phyloP scores from a whole-genome alignment of 345 rosid species.

The Pugionium dolabratum region DNA sequence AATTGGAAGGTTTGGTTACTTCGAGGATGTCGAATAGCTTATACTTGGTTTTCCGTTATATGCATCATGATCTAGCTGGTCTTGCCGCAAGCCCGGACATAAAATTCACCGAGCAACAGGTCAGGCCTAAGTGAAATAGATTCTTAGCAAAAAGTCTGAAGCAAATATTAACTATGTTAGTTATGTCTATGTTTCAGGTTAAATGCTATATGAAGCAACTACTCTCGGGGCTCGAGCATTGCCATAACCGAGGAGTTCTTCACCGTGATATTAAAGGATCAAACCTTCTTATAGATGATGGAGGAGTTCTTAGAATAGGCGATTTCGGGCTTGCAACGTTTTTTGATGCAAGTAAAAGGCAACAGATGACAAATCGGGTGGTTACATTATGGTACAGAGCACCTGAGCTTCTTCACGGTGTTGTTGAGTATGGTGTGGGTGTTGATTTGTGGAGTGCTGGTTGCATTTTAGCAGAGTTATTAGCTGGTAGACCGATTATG shows the following conservation, averaged over 20 bases:
- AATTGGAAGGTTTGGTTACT: slow-evolving; percentile 21
- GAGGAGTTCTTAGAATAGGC: slow-evolving; percentile 18
- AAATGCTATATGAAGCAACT: slow-evolving; percentile 26
- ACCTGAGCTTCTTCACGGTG: slow-evolving; percentile 29
- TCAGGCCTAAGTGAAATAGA: background rate
- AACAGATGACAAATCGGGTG: slow-evolving; percentile 20
- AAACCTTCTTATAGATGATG: slow-evolving; percentile 26
- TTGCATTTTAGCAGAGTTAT: slow-evolving; percentile 18
- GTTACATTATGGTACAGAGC: slow-evolving; percentile 19
- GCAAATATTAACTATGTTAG: background rate
- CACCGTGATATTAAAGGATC: slow-evolving; percentile 30
- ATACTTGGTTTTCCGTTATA: slow-evolving; percentile 22
- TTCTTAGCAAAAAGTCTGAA: background rate
- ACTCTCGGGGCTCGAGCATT: slow-evolving; percentile 25
- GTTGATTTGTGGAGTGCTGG: slow-evolving; percentile 23
- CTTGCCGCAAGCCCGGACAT: slow-evolving; percentile 23
- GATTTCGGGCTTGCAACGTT: slow-evolving; percentile 16
- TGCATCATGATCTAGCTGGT: slow-evolving; percentile 23
- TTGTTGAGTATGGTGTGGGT: slow-evolving; percentile 18
- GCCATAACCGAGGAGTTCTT: slow-evolving; percentile 23
- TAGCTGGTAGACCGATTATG: slow-evolving; percentile 25
- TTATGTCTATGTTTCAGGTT: slow-evolving; percentile 1
- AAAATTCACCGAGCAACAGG: slow-evolving; percentile 21
- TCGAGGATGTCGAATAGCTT: slow-evolving; percentile 25
- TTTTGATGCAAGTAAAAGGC: slow-evolving; percentile 16